These are phyloP conservation scores for Coccomyxa sp. DNA, from an alignment of 139 green algal genomes.

Conservation along the genomic window DNA sequence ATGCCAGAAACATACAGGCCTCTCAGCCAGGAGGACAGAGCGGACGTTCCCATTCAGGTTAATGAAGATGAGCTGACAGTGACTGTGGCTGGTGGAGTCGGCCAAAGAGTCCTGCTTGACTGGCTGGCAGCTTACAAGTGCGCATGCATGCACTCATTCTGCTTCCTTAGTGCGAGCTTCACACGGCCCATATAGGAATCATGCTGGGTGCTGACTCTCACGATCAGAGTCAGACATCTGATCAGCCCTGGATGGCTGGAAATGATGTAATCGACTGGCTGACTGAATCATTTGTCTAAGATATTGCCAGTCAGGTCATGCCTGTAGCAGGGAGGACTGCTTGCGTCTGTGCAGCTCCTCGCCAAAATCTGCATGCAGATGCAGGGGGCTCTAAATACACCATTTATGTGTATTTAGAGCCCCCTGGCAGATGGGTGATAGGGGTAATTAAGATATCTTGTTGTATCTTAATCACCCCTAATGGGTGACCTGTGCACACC, in stretches of 20 bases:
- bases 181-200: background rate
- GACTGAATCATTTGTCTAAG: too few species aligned
- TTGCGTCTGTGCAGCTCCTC: too few species aligned
- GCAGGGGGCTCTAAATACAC: too few species aligned
- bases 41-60: slow-evolving; percentile 32
- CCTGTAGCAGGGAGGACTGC: too few species aligned
- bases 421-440: too few species aligned
- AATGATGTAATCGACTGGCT: background rate
- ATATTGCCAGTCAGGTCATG: too few species aligned
- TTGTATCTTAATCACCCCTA: too few species aligned
- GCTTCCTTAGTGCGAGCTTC: background rate
- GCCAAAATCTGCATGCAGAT: too few species aligned
- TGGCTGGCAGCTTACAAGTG: slow-evolving; percentile 72
- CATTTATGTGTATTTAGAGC: too few species aligned
- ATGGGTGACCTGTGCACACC: background rate
- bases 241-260: background rate
- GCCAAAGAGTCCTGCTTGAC: slow-evolving; percentile 62
- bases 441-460: too few species aligned
- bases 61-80: slow-evolving; percentile 60
- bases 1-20: slow-evolving; percentile 13
- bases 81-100: slow-evolving; percentile 62
- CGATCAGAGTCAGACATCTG: background rate
- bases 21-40: background rate
- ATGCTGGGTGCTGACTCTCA: background rate
- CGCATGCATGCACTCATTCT: background rate